phyloP scores from a whole-genome alignment of 106 monocot species.

The Cymbidium sinense region DNA sequence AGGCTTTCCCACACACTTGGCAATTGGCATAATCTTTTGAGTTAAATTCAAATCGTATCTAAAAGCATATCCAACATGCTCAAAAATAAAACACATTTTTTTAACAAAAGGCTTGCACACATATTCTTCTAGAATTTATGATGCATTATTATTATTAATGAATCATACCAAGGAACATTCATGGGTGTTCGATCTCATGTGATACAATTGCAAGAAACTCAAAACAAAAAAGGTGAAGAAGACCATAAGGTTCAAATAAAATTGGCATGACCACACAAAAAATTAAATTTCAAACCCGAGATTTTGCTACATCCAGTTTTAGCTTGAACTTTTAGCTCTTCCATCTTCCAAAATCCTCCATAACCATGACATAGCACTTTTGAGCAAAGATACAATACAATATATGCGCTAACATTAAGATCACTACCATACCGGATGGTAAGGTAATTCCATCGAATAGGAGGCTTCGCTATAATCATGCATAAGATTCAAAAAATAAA shows the following conservation, averaged over 20 bases:
- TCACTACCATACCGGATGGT: conserved; percentile 57
- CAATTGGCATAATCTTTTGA: conserved; percentile 87
- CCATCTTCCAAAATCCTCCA: conserved; percentile 84
- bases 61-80: conserved; percentile 99
- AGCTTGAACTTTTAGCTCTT: conserved; percentile 90
- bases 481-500: background rate
- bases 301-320: conserved; percentile 97
- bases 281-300: conserved; percentile 50
- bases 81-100: background rate
- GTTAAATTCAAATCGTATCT: conserved; percentile 83
- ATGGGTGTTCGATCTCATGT: conserved; percentile 98
- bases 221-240: background rate
- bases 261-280: background rate
- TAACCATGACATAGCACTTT: conserved; percentile 60
- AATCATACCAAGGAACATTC: conserved; percentile 88
- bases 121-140: too few relatives aligned
- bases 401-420: conserved; percentile 59
- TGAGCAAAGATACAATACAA: conserved; percentile 54
- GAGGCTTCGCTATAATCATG: conserved; percentile 76
- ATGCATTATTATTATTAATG: background rate
- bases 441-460: conserved; percentile 40
- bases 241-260: background rate
- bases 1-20: conserved; percentile 94
- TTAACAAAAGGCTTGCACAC: background rate
- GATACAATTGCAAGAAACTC: conserved; percentile 99